Conservation (phyloP, 2,329 filamentous ascomycete species). For the Geosmithia morbida region DNA sequence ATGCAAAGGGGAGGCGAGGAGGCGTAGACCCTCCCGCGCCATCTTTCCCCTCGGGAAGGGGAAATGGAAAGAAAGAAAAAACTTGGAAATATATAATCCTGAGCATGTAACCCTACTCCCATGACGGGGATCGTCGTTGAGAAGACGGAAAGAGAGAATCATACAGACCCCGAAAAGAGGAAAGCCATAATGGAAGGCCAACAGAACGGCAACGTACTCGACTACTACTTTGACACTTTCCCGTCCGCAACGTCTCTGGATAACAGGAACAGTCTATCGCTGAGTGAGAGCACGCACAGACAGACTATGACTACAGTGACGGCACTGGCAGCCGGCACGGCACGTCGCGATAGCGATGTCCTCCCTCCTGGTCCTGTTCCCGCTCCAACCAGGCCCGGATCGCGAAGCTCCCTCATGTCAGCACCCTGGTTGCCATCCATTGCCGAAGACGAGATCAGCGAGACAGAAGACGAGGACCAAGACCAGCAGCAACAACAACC, state of each 20-base stretch:
- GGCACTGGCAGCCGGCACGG: neutral
- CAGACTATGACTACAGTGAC: neutral
- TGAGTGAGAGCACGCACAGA: neutral
- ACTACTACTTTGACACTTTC: neutral
- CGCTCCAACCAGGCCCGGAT: neutral
- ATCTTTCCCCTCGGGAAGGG: neutral
- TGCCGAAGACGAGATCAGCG: slow-evolving; percentile 3
- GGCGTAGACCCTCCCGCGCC: neutral
- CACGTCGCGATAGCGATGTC: neutral
- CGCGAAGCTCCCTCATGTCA: slow-evolving; percentile 1
- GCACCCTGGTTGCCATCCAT: slow-evolving; percentile 3
- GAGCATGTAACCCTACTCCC: neutral
- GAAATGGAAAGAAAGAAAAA: slow-evolving; percentile 11
- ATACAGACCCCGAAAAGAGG: too few relatives aligned
- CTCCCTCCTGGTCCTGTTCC: neutral
- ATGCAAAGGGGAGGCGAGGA: neutral
- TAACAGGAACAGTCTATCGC: neutral
- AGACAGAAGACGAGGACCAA: neutral
- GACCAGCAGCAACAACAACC: neutral
- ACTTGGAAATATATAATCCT: neutral
- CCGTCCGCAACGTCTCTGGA: neutral
- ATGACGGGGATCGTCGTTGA: too few relatives aligned
- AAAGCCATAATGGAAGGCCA: neutral
- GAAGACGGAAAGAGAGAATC: too few relatives aligned
- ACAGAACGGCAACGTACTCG: neutral